Base-by-base conservation (phyloP, 495 filamentous ascomycete species). In the Aspergillus affinis region DNA sequence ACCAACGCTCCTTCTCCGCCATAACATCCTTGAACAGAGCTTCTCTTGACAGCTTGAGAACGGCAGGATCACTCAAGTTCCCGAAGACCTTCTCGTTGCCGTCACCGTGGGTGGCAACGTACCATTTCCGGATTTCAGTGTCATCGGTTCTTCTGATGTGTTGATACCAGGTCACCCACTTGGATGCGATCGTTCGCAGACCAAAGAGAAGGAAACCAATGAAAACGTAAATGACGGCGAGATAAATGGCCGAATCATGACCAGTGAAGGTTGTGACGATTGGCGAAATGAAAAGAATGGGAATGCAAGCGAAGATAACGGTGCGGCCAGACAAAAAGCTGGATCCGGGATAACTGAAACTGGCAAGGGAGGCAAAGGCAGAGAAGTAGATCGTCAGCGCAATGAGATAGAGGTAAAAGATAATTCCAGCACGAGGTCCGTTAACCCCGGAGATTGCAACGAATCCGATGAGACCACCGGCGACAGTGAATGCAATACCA, bases 301-400 rank as follows among this genome's bases (percentile, higher is more conserved):
- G 81, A 44, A 84, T 75, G 47, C 77, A 71, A 54, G 64, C 10
- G 48, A 79, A 71, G 45, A 79, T 78, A 20, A 73, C 55, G 59
- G 74, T 82, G 18, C 81, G 78, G 2, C 78, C 73, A 49, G 81
- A 81, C 53, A 79, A 72, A 64, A 86, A 86, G 0, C 69, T 57
- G 6, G 78, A 79, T 2, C 81, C 81, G 2, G 82, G 82, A 50
- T 82, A 77, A 61, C 84, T 84, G 71, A 83, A 84, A 45, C 77
- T 84, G 26, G 84, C 81, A 21, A 86, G 75, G 4, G 79, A 77
- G 48, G 72, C 81, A 55, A 84, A 77, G 0, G 74, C 58, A 17
- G 78, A 79, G 51, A 84, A 76, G 66, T 84, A 82, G 3, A 77
- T 78, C 4, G 81, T 78, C 23, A 84, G 62, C 3, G 78, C 68